Evolutionary conservation across 2,329 filamentous ascomycete genomes (phyloP), one percentile per base, ranked within the genome.

Genomic region (Tolypocladium endophyticum): DNA sequence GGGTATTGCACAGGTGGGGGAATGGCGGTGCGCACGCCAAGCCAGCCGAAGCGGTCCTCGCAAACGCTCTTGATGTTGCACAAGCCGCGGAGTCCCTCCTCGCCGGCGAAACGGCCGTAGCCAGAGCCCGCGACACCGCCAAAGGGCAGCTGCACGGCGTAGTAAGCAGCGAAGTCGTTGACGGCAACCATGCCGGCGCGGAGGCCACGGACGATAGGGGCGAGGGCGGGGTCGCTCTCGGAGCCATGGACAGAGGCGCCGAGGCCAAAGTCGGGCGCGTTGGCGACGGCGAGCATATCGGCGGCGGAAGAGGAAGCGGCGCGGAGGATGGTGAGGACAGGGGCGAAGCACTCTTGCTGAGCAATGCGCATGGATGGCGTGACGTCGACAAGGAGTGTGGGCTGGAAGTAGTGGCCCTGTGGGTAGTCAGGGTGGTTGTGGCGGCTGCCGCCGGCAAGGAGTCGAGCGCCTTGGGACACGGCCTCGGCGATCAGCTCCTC

Each of bases 161-260:
- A 99, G 73, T 87, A 97, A 35, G 86, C 88, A 25, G 87, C 94
- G 69, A 99, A 99, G 76, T 99, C 94, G 72, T 99, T 99, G 66
- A 99, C 84, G 30, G 91, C 86, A 0, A 97, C 90, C 89, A 96
- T 97, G 53, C 94, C 94, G 0, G 89, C 86, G 63, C 87, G 84
- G 57, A 97, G 80, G 30, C 85, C 83, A 25, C 74, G 74, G 1
- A 93, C 85, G 35, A 95, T 84, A 20, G 77, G 77, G 20, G 81
- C 74, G 1, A 96, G 78, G 56, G 84, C 81, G 1, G 79, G 77
- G 60, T 83, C 80, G 35, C 75, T 72, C 61, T 87, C 82, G 57
- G 82, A 79, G 39, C 92, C 94, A 72, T 95, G 97, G 43, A 99
- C 89, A 47, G 88, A 91, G 50, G 90, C 88, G 58, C 94, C 94